Evolutionary conservation across 2,329 filamentous ascomycete genomes (phyloP).

Genomic region (Lasiodiplodia citricola): DNA sequence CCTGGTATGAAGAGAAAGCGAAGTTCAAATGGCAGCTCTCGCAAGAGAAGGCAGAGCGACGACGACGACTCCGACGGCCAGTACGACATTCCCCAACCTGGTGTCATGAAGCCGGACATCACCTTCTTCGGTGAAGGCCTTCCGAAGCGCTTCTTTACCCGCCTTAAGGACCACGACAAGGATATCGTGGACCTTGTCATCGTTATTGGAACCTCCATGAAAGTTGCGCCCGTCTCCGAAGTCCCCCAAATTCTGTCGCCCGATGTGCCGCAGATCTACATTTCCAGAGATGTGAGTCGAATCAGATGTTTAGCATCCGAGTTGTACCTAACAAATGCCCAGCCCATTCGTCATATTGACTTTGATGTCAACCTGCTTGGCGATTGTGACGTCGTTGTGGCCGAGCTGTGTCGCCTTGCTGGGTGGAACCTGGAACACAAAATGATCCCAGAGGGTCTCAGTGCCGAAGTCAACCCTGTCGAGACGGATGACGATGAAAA

Average conservation of each 20-base stretch:
- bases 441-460: conserved; percentile 75
- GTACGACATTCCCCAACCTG: conserved; percentile 70
- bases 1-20: conserved; percentile 60
- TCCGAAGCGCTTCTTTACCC: conserved; percentile 79
- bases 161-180: conserved; percentile 81
- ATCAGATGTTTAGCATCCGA: conserved; percentile 27
- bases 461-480: conserved; percentile 58
- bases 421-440: conserved; percentile 82
- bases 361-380: conserved; percentile 98
- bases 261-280: conserved; percentile 88
- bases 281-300: conserved; percentile 71
- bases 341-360: conserved; percentile 84
- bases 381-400: conserved; percentile 88
- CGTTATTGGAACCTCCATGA: conserved; percentile 94
- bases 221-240: conserved; percentile 93
- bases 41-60: conserved; percentile 57
- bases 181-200: conserved; percentile 85
- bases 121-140: conserved; percentile 96
- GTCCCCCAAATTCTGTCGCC: conserved; percentile 80
- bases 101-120: conserved; percentile 95
- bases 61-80: conserved; percentile 64
- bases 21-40: conserved; percentile 52
- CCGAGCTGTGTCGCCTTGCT: conserved; percentile 80
- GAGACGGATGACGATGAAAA: conserved; percentile 36
- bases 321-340: conserved; percentile 2